Evolutionary conservation across 371 early-diverging fungal genomes (phyloP).

Genomic region (Batrachochytrium dendrobatidis): DNA sequence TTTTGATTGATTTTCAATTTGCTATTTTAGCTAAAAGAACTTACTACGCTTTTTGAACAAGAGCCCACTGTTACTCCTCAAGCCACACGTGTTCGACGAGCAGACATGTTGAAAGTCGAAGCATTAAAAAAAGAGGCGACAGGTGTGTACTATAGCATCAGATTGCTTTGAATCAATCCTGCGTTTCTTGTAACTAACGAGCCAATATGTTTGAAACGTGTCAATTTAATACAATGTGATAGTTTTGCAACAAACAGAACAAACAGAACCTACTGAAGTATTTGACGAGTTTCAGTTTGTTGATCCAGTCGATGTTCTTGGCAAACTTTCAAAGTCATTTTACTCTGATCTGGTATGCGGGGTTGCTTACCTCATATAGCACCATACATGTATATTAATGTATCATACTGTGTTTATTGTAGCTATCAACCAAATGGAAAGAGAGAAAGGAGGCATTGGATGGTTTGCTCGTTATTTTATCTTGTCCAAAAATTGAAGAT

Average conservation of each 20-base stretch:
- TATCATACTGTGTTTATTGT: too few species aligned
- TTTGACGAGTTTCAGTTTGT: constrained; percentile 73
- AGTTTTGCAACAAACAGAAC: too few species aligned
- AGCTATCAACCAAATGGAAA: constrained; percentile 88
- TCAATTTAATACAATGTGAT: too few species aligned
- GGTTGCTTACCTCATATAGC: not conserved
- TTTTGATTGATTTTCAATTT: too few species aligned
- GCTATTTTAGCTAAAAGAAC: constrained; percentile 61
- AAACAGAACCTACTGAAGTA: too few species aligned
- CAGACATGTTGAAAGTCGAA: constrained; percentile 44
- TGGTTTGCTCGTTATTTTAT: constrained; percentile 56
- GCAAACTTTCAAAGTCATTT: constrained; percentile 75
- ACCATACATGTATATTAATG: too few species aligned
- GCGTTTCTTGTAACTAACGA: too few species aligned
- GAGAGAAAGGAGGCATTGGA: constrained; percentile 90
- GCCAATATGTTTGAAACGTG: too few species aligned
- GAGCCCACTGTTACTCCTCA: constrained; percentile 58
- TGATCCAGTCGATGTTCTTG: constrained; percentile 85
- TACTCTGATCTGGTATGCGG: constrained; percentile 52
- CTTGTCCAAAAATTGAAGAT: constrained; percentile 70
- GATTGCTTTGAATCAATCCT: too few species aligned
- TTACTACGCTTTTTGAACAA: constrained; percentile 72
- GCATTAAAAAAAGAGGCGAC: not conserved
- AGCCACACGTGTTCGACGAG: constrained; percentile 66
- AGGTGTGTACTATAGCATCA: too few species aligned